Percentiles rank a stretch among this genome's conserved stretches.
phyloP scores from a whole-genome alignment of 345 rosid genomes.

The Moringa oleifera region DNA sequence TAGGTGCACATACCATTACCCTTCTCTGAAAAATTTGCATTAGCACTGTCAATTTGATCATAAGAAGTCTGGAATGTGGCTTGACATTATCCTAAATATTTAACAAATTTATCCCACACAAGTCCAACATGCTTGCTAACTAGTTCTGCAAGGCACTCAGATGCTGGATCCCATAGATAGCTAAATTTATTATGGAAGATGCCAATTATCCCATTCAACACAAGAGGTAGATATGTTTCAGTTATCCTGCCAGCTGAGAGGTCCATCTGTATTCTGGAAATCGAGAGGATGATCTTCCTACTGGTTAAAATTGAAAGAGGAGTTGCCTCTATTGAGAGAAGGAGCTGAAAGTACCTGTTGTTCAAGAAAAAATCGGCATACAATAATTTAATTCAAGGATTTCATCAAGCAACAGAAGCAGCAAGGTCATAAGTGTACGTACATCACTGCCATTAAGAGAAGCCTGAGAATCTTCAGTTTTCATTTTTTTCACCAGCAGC shows the following conservation, averaged over 20 bases:
- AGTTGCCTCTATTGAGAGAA: slow-evolving; percentile 59
- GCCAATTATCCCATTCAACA: slow-evolving; percentile 73
- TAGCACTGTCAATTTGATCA: slow-evolving; percentile 29
- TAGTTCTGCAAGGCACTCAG: slow-evolving; percentile 71
- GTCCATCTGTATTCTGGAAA: slow-evolving; percentile 54
- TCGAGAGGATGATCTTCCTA: slow-evolving; percentile 49
- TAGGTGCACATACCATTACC: slow-evolving; percentile 41
- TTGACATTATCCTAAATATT: slow-evolving; percentile 44
- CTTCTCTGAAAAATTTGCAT: slow-evolving; percentile 25
- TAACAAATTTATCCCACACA: slow-evolving; percentile 62
- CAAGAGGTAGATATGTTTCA: slow-evolving; percentile 42
- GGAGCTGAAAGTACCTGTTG: slow-evolving; percentile 66
- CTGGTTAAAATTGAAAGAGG: slow-evolving; percentile 59
- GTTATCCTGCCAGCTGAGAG: slow-evolving; percentile 65
- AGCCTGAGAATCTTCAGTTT: slow-evolving; percentile 35
- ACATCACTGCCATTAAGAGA: slow-evolving; percentile 38
- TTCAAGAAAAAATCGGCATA: slow-evolving; percentile 9
- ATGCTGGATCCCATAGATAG: slow-evolving; percentile 57
- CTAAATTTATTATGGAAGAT: slow-evolving; percentile 64
- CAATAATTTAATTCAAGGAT: slow-evolving; percentile 1
- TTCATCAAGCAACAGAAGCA: slow-evolving; percentile 3
- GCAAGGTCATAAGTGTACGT: slow-evolving; percentile 16
- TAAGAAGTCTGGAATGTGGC: slow-evolving; percentile 30
- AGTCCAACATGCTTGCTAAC: slow-evolving; percentile 41
- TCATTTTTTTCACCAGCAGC: slow-evolving; percentile 41